phyloP scores from a whole-genome alignment of 768 basidiomycete genomes.

The Tulasnella sp. region DNA sequence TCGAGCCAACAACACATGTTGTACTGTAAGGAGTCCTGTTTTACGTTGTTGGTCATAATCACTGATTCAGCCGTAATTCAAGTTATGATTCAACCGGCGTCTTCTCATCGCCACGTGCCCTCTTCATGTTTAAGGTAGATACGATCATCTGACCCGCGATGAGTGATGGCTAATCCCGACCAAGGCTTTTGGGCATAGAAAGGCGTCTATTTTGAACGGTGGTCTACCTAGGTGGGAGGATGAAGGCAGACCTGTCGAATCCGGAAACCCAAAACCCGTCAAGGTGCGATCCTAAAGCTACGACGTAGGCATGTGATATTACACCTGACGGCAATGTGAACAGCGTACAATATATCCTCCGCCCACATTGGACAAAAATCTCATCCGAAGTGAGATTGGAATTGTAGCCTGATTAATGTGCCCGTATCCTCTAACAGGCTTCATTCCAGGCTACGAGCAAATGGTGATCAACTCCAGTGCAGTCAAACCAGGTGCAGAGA shows the following conservation, averaged over 20 bases:
- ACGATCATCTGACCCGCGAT: background rate
- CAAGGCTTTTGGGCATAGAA: conserved; percentile 68
- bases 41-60: background rate
- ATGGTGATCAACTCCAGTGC: conserved; percentile 59
- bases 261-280: conserved; percentile 19
- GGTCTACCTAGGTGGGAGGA: conserved; percentile 76
- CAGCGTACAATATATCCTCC: conserved; percentile 34
- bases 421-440: background rate
- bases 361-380: conserved; percentile 41
- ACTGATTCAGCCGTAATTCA: conserved; percentile 2
- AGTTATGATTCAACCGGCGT: conserved; percentile 87
- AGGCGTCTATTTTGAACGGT: conserved; percentile 85
- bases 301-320: background rate
- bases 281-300: background rate
- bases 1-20: conserved; percentile 64
- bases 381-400: conserved; percentile 41
- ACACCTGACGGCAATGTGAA: background rate
- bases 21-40: conserved; percentile 47
- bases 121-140: conserved; percentile 75
- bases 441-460: conserved; percentile 59
- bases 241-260: conserved; percentile 49
- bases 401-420: background rate
- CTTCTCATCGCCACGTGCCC: conserved; percentile 84
- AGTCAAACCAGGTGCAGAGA: conserved; percentile 37
- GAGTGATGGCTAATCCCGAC: background rate